Base-by-base conservation (phyloP, 345 rosid species). In the Gossypium longicalyx region DNA sequence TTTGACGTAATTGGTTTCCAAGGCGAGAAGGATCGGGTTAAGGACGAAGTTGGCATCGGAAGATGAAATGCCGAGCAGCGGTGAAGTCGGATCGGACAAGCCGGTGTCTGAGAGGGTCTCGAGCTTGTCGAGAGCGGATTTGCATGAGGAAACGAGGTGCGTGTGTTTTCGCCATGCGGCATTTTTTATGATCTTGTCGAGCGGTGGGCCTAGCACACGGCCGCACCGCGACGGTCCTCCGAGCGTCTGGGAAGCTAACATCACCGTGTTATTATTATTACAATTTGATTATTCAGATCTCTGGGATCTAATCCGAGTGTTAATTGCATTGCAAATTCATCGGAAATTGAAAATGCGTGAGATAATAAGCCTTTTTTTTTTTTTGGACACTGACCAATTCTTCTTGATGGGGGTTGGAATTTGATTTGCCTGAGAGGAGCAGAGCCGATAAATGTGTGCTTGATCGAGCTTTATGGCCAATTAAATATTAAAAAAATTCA, bases 161-260 rank as follows among this genome's bases (percentile, higher is more conserved):
- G 97, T 85, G 77, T 94, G 98, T 81, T 94, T 94, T 27, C 98
- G 83, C 97, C 98, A 94, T 7, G 97, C 97, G 7, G 97, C 97
- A 73, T 94, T 94, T 74, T 94, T 94, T 5, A 94, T 85, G 85
- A 94, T 91, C 86, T 91, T 89, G 82, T 92, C 98, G 73, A 94
- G 88, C 3, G 84, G 86, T 1, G 97, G 97, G 0, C 93, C 97
- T 2, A 94, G 49, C 6, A 82, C 90, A 17, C 93, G 92, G 69
- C 98, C 97, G 83, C 90, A 88, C 56, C 92, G 83, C 70, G 97
- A 85, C 43, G 87, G 82, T 16, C 98, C 98, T 52, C 98, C 98
- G 9, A 94, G 93, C 74, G 85, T 73, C 77, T 82, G 97, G 57
- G 92, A 87, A 71, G 89, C 80, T 5, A 91, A 83, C 97, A 90